Percentiles rank a stretch among this genome's conserved stretches.
Evolutionary conservation across 495 filamentous ascomycete species (phyloP).

Genomic region (Podospora pseudoanserina): DNA sequence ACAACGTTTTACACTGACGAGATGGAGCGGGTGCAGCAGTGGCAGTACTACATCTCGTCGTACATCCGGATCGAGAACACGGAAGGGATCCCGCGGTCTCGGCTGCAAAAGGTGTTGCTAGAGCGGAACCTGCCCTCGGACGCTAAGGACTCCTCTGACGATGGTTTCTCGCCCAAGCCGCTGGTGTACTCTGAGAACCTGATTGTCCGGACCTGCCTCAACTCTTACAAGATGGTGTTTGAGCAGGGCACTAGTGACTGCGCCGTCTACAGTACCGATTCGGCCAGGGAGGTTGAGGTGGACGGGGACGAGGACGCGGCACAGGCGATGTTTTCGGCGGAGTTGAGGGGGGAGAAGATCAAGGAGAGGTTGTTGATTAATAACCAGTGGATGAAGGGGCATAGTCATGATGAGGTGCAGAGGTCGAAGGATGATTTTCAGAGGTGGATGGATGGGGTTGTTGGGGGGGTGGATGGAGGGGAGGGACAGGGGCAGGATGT

Average conservation of each 20-base stretch:
- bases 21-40: constrained; percentile 57
- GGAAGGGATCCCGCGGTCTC: constrained; percentile 68
- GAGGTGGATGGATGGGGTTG: constrained; percentile 44
- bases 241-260: constrained; percentile 59
- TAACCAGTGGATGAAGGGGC: constrained; percentile 68
- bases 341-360: constrained; percentile 59
- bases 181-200: constrained; percentile 69
- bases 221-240: constrained; percentile 78
- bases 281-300: constrained; percentile 29
- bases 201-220: constrained; percentile 72
- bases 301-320: constrained; percentile 39
- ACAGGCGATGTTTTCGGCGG: constrained; percentile 45
- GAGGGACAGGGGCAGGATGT: constrained; percentile 11
- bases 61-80: constrained; percentile 86
- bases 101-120: constrained; percentile 64
- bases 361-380: constrained; percentile 72
- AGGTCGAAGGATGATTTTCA: constrained; percentile 60
- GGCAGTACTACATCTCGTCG: constrained; percentile 92
- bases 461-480: constrained; percentile 11
- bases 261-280: constrained; percentile 44
- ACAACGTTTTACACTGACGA: constrained; percentile 69
- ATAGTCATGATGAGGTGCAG: constrained; percentile 68
- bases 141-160: constrained; percentile 44
- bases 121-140: constrained; percentile 68
- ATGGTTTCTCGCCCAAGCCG: constrained; percentile 49